Base-by-base conservation (phyloP, 2,329 filamentous ascomycete genomes). In the Penicillium rolfsii region DNA sequence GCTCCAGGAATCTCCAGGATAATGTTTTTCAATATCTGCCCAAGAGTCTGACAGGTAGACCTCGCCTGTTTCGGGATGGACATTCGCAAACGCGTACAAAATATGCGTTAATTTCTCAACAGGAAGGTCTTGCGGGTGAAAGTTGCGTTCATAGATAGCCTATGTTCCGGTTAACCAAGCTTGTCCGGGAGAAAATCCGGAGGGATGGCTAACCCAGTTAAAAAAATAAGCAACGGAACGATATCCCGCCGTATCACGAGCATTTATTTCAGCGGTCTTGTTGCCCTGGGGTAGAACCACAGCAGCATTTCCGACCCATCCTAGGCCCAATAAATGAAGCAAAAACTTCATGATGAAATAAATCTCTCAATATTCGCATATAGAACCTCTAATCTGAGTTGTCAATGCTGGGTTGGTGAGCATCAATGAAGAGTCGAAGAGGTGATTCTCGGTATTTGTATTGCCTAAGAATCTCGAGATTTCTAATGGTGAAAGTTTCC, bases 21-120 rank as follows among this genome's bases (percentile, higher is more conserved):
- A 93, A 70, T 88, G 88, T 71, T 89, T 91, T 54, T 91, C 81
- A 2, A 77, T 72, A 49, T 93, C 91, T 24, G 90, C 84, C 76
- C 85, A 93, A 14, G 81, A 78, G 70, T 94, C 90, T 1, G 86
- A 88, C 26, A 91, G 80, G 73, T 83, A 90, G 74, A 96, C 92
- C 77, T 96, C 91, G 53, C 94, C 94, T 9, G 49, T 49, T 2
- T 94, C 90, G 2, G 88, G 83, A 8, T 86, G 85, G 59, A 97
- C 86, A 74, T 97, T 96, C 72, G 91, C 93, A 78, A 98, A 98
- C 8, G 93, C 85, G 70, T 97, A 97, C 19, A 97, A 85, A 5
- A 98, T 79, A 72, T 98, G 94, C 0, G 93, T 98, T 35, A 97
- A 85, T 59, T 90, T 89, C 58, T 93, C 85, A 3, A 84, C 86